A percentile compares a stretch with the other conserved stretches of the same genome.
Conservation (phyloP, 148 eudicot species). For the Vaccinium darrowii region DNA sequence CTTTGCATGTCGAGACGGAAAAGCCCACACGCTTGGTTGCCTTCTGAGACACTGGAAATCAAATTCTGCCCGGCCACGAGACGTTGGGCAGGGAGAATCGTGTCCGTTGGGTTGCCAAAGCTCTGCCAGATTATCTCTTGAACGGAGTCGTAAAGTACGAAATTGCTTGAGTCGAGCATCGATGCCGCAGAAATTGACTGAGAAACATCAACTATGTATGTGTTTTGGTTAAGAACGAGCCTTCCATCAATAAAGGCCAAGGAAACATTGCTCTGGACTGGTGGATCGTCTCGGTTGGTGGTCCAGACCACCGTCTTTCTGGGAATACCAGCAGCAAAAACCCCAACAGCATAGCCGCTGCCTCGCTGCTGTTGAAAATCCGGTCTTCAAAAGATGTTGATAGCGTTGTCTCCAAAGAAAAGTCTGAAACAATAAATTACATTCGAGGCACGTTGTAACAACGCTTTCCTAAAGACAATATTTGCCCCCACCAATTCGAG, state of each 20-base stretch:
- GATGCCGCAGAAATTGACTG: conserved; percentile 21
- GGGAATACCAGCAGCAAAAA: not conserved
- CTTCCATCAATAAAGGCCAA: too few species aligned
- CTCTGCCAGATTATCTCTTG: conserved; percentile 29
- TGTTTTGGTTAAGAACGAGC: too few species aligned
- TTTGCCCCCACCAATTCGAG: too few species aligned
- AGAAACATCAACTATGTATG: not conserved
- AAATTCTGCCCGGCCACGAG: not conserved
- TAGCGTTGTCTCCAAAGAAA: too few species aligned
- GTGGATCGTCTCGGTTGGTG: not conserved
- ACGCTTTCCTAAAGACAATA: too few species aligned
- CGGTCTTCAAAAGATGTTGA: too few species aligned
- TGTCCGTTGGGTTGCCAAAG: conserved; percentile 34
- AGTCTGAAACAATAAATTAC: too few species aligned
- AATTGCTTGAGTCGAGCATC: conserved; percentile 31
- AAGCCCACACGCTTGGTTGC: conserved; percentile 13
- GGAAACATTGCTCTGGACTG: too few species aligned
- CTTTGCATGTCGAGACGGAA: conserved; percentile 28
- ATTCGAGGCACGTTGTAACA: too few species aligned
- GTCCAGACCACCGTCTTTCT: conserved; percentile 29
- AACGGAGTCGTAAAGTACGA: conserved; percentile 26
- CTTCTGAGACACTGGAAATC: conserved; percentile 19
- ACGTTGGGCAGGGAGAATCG: conserved; percentile 30
- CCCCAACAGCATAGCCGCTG: conserved; percentile 10
- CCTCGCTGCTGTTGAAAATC: too few species aligned